A percentile compares a stretch with the other conserved stretches of the same genome.
phyloP scores from a whole-genome alignment of 176 grass and related monocot genomes.

The Triticum turgidum region DNA sequence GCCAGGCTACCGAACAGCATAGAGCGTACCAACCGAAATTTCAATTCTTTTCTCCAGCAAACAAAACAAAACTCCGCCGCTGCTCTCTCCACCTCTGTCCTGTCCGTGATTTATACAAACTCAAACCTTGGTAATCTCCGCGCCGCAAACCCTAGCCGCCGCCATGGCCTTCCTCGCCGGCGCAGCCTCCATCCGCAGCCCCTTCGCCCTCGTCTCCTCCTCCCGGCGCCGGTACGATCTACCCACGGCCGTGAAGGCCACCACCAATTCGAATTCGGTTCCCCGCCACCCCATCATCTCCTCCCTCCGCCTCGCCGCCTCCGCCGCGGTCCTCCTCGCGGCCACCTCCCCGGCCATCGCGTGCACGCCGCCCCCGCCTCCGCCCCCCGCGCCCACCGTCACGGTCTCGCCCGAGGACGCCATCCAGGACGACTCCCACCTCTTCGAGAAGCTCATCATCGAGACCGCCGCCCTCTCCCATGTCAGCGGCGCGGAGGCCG shows the following conservation, averaged over 20 bases:
- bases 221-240: conserved; percentile 2
- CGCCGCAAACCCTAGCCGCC: conserved; percentile 40
- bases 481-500: conserved; percentile 21
- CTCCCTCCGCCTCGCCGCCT: conserved; percentile 57
- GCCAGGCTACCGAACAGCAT: not conserved
- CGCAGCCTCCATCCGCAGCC: conserved; percentile 14
- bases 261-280: conserved; percentile 20
- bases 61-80: conserved; percentile 13
- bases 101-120: not conserved
- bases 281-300: conserved; percentile 34
- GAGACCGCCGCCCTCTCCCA: conserved; percentile 57
- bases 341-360: conserved; percentile 46
- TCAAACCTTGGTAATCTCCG: conserved; percentile 34
- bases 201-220: not conserved
- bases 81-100: not conserved
- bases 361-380: conserved; percentile 22
- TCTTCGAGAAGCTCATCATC: conserved; percentile 59
- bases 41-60: not conserved
- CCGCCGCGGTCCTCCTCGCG: conserved; percentile 56
- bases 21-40: not conserved
- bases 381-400: not conserved
- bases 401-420: conserved; percentile 21
- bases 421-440: conserved; percentile 17
- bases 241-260: conserved; percentile 26
- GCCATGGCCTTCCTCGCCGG: conserved; percentile 53